These are phyloP conservation scores for Dissophora globulifera DNA, from an alignment of 192 early-diverging fungal genomes.

Conservation along the genomic window DNA sequence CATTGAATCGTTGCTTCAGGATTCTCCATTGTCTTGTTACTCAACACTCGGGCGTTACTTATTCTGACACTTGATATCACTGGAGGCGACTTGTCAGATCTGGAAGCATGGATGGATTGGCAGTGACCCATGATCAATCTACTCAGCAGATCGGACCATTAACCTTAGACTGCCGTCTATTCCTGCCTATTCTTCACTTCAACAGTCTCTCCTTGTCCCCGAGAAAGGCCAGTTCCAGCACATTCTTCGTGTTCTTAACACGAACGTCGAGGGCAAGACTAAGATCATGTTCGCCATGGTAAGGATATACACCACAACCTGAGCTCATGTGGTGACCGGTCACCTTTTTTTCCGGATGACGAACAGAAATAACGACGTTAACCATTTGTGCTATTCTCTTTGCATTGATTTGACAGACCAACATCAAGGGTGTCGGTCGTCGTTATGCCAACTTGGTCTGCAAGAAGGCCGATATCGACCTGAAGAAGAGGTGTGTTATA, in stretches of 20 bases:
- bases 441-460: conserved; percentile 98
- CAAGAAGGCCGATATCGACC: conserved; percentile 99
- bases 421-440: conserved; percentile 98
- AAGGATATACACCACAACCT: too few species aligned
- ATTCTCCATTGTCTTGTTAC: background rate
- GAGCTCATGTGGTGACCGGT: too few species aligned
- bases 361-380: too few species aligned
- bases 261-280: conserved; percentile 95
- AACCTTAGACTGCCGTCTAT: conserved; percentile 19
- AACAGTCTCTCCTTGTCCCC: conserved; percentile 88
- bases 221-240: conserved; percentile 95
- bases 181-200: conserved; percentile 8
- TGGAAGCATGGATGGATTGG: too few species aligned
- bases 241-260: conserved; percentile 99
- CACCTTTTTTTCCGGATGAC: too few species aligned
- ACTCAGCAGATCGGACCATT: conserved; percentile 10
- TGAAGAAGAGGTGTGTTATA: conserved; percentile 84
- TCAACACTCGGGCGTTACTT: background rate
- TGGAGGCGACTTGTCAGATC: background rate
- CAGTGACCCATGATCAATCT: too few species aligned
- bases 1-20: too few species aligned
- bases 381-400: too few species aligned
- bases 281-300: conserved; percentile 95
- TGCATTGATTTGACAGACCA: conserved; percentile 72
- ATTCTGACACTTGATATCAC: background rate